These are phyloP conservation scores for Nitzschia putrida DNA, from an alignment of 108 stramenopile genomes.

Conservation along the genomic window DNA sequence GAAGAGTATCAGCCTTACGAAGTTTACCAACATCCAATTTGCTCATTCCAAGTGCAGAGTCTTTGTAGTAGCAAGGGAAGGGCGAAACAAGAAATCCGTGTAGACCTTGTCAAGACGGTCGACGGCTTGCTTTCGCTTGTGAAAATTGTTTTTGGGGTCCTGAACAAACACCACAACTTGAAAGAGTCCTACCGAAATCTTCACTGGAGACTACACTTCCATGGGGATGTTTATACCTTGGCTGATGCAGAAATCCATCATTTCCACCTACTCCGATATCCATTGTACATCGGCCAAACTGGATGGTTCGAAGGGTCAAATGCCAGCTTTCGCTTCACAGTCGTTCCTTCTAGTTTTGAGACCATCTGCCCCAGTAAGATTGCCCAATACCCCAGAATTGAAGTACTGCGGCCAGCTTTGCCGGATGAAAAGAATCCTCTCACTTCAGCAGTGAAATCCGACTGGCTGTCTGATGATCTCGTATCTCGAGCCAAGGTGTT, in stretches of 20 bases:
- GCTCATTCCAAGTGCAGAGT: not conserved
- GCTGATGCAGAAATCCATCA: constrained; percentile 8
- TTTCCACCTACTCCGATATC: constrained; percentile 1
- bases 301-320: constrained; percentile 17
- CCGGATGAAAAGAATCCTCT: too few species aligned
- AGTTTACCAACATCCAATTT: not conserved
- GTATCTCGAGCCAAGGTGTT: not conserved
- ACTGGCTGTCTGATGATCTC: constrained; percentile 3
- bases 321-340: constrained; percentile 9
- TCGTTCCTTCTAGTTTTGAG: not conserved
- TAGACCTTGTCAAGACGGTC: constrained; percentile 7
- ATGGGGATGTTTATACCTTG: constrained; percentile 7
- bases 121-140: constrained; percentile 8
- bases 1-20: too few species aligned
- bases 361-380: not conserved
- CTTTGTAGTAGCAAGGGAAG: constrained; percentile 6
- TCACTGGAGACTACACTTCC: constrained; percentile 6
- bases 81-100: constrained; percentile 2
- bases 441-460: constrained; percentile 4
- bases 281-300: not conserved
- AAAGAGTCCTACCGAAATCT: constrained; percentile 3
- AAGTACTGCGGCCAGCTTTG: not conserved
- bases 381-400: constrained; percentile 1
- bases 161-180: constrained; percentile 4
- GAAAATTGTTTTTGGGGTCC: constrained; percentile 1